phyloP scores from a whole-genome alignment of 2,329 filamentous ascomycete genomes.

The Keithomyces neogunnii region DNA sequence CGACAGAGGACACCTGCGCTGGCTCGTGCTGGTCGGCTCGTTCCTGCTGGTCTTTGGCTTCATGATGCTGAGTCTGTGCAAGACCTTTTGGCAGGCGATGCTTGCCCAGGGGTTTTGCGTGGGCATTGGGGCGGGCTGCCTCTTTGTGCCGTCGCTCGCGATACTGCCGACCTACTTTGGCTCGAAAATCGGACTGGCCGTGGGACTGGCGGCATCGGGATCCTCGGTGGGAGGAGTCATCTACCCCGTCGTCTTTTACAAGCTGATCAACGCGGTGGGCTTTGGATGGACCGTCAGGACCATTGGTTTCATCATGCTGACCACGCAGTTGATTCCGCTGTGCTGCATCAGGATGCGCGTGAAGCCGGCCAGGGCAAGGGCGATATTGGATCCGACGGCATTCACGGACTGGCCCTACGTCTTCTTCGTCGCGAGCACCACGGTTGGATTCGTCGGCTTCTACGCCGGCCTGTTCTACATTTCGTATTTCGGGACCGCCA shows the following conservation, averaged over 20 bases:
- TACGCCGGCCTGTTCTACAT: conserved; percentile 31
- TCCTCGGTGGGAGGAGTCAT: conserved; percentile 24
- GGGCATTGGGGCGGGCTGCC: conserved; percentile 33
- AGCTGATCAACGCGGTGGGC: conserved; percentile 14
- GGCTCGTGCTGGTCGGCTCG: conserved; percentile 30
- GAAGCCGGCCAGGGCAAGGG: conserved; percentile 14
- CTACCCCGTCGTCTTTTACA: conserved; percentile 20
- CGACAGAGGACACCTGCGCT: conserved; percentile 36
- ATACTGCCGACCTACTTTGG: conserved; percentile 26
- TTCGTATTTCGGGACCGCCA: conserved; percentile 24
- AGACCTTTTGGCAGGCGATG: conserved; percentile 34
- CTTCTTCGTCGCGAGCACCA: conserved; percentile 15
- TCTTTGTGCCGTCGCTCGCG: conserved; percentile 29
- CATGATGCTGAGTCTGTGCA: conserved; percentile 31
- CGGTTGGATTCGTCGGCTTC: conserved; percentile 31
- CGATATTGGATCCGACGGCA: conserved; percentile 15
- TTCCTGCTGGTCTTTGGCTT: conserved; percentile 36
- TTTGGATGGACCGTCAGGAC: conserved; percentile 21
- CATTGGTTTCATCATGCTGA: conserved; percentile 21
- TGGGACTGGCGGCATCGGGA: conserved; percentile 25
- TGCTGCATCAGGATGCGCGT: conserved; percentile 29
- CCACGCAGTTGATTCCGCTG: conserved; percentile 27
- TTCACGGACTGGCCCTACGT: conserved; percentile 7
- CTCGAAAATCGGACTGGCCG: conserved; percentile 17
- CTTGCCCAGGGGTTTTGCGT: conserved; percentile 35